These are phyloP conservation scores for Diaporthe amygdali DNA, from an alignment of 2,329 filamentous ascomycete genomes.

Conservation along the genomic window DNA sequence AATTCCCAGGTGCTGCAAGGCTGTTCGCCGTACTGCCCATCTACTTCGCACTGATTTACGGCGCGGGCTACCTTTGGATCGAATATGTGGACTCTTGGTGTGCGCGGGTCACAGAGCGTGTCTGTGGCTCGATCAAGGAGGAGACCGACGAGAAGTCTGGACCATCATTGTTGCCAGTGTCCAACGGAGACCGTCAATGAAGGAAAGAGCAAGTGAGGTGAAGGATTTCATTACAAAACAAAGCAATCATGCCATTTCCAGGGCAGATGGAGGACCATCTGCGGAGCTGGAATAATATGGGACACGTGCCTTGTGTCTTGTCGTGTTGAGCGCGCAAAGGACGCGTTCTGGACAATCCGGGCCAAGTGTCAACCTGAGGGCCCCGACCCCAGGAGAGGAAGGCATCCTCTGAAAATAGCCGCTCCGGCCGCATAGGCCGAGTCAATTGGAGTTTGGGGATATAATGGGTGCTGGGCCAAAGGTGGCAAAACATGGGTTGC, in stretches of 20 bases:
- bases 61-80: constrained; percentile 25
- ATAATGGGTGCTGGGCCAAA: background rate
- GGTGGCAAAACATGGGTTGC: background rate
- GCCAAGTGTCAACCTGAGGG: background rate
- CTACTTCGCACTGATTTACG: constrained; percentile 23
- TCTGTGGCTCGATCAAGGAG: constrained; percentile 37
- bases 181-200: constrained; percentile 14
- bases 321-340: background rate
- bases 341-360: background rate
- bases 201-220: background rate
- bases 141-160: constrained; percentile 37
- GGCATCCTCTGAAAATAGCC: background rate
- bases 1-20: constrained; percentile 21
- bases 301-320: background rate
- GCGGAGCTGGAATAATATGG: background rate
- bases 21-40: constrained; percentile 24
- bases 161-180: constrained; percentile 33
- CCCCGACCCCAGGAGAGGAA: background rate
- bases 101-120: constrained; percentile 27
- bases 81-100: constrained; percentile 25
- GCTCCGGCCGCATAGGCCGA: background rate
- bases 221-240: background rate
- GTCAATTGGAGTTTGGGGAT: background rate
- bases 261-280: background rate
- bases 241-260: background rate